Percentiles rank a stretch among this genome's conserved stretches.
Conservation (phyloP, 2,329 filamentous ascomycete genomes). For the Diaporthe citrichinensis region DNA sequence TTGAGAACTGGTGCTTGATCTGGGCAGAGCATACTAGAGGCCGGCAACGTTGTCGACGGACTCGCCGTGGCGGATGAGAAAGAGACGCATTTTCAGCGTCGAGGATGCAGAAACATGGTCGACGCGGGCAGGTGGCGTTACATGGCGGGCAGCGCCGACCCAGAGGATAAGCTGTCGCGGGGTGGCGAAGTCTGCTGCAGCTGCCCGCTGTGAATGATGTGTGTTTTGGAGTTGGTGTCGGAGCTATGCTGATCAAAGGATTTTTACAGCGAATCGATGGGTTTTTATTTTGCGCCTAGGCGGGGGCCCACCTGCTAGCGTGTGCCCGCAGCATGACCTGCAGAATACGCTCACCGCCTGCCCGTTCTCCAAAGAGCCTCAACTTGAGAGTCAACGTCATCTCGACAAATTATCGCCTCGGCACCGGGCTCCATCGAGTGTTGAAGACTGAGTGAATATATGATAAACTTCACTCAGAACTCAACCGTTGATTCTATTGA, state of each 20-base stretch:
- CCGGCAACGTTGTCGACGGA: slow-evolving; percentile 90
- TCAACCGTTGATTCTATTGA: too few relatives aligned
- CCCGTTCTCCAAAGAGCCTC: background rate
- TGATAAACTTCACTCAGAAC: too few relatives aligned
- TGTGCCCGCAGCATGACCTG: background rate
- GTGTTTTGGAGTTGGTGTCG: slow-evolving; percentile 24
- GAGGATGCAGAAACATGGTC: slow-evolving; percentile 12
- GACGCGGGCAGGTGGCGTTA: background rate
- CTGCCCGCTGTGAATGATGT: slow-evolving; percentile 3
- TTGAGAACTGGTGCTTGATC: slow-evolving; percentile 38
- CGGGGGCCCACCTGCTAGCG: slow-evolving; percentile 1
- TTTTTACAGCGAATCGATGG: slow-evolving; percentile 21
- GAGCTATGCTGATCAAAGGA: slow-evolving; percentile 14
- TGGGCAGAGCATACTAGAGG: slow-evolving; percentile 71
- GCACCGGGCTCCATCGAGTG: too few relatives aligned
- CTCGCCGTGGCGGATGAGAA: slow-evolving; percentile 89
- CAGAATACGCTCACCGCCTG: slow-evolving; percentile 19
- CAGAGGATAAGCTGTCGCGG: background rate
- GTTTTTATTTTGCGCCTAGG: slow-evolving; percentile 27
- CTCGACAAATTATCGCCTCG: too few relatives aligned
- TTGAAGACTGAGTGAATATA: too few relatives aligned
- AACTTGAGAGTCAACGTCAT: background rate
- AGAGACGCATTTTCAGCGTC: slow-evolving; percentile 61
- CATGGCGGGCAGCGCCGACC: slow-evolving; percentile 8
- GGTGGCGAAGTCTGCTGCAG: slow-evolving; percentile 31